phyloP scores from a whole-genome alignment of 2,329 filamentous ascomycete species.

The Fusarium sterilihyphosum region DNA sequence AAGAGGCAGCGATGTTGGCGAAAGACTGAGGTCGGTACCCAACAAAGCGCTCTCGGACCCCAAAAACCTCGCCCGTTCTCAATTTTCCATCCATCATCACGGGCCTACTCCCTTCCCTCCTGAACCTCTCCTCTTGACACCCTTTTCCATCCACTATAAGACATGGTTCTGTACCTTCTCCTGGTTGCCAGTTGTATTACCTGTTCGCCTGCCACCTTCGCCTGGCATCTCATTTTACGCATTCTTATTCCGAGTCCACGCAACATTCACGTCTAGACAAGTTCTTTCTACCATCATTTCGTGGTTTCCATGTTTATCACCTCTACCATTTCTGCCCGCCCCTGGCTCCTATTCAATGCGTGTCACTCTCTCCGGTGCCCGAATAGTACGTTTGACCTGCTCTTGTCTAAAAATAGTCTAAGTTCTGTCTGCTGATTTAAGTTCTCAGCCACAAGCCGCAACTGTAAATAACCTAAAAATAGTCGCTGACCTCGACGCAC shows the following conservation, averaged over 20 bases:
- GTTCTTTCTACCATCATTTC: accelerated
- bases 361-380: accelerated
- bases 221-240: not conserved
- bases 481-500: not conserved
- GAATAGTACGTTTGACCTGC: not conserved
- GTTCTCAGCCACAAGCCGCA: too few relatives aligned
- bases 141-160: not conserved
- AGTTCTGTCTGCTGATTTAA: too few relatives aligned
- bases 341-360: not conserved
- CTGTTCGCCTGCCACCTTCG: not conserved
- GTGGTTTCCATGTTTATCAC: not conserved
- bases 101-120: not conserved
- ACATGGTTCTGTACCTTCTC: not conserved
- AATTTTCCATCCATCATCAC: not conserved
- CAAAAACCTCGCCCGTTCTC: not conserved
- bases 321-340: accelerated
- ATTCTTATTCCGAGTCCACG: not conserved
- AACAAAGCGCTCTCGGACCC: accelerated
- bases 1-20: not conserved
- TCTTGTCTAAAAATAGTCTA: not conserved
- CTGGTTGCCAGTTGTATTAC: not conserved
- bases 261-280: not conserved
- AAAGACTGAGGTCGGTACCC: not conserved
- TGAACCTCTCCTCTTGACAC: not conserved
- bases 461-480: too few relatives aligned